These are phyloP conservation scores for Aspergillus vadensis DNA, from an alignment of 2,329 filamentous ascomycete genomes.

Conservation along the genomic window DNA sequence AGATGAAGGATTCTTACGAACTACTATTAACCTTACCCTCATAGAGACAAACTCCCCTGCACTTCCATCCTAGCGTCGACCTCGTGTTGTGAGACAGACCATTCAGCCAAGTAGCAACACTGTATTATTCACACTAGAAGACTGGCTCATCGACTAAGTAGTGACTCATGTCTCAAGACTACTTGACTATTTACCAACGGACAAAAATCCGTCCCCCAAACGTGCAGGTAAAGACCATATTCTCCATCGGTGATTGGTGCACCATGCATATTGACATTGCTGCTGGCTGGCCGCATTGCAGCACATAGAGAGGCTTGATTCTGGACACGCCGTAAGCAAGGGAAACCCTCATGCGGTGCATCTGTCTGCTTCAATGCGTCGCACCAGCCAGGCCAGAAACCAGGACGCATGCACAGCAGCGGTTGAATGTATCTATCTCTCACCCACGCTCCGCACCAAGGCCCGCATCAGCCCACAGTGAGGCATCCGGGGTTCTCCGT, in stretches of 20 bases:
- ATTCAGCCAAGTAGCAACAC: background rate
- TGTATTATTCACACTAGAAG: background rate
- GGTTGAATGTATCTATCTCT: background rate
- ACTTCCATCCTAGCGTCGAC: no score
- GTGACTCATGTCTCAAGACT: background rate
- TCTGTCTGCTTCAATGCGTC: background rate
- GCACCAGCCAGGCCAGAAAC: background rate
- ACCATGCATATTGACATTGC: background rate
- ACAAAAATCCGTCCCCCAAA: background rate
- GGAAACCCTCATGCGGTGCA: background rate
- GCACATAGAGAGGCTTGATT: background rate
- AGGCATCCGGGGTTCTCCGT: background rate
- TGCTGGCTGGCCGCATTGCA: background rate
- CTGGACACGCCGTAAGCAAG: background rate
- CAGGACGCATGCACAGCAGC: background rate
- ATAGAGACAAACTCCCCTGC: no score
- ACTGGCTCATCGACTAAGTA: background rate
- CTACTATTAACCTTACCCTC: no score
- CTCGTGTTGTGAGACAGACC: no score
- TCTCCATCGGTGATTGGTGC: background rate
- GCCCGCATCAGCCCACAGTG: slow-evolving; percentile 1
- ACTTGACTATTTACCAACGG: background rate
- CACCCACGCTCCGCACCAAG: background rate
- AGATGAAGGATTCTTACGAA: no score
- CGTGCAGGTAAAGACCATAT: background rate